phyloP scores from a whole-genome alignment of 176 grass and related monocot species.

The Echinochloa phyllopogon region DNA sequence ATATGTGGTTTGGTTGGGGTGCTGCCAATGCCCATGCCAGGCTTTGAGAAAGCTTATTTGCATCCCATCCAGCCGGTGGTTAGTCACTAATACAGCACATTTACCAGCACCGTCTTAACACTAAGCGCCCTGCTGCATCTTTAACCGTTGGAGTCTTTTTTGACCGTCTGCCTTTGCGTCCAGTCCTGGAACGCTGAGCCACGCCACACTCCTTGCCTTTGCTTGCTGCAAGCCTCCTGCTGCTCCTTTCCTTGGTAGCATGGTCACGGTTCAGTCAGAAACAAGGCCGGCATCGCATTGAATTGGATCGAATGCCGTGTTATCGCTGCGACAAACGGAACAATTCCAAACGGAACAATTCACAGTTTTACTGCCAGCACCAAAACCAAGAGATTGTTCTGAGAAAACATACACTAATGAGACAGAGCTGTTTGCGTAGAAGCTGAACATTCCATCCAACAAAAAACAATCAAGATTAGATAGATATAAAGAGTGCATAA shows the following conservation, averaged over 20 bases:
- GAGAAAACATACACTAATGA: not conserved
- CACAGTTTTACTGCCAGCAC: conserved; percentile 22
- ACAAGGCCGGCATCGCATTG: conserved; percentile 4
- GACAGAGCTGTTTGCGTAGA: not conserved
- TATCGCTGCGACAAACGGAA: conserved; percentile 13
- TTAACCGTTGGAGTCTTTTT: conserved; percentile 12
- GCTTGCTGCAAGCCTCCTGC: not conserved
- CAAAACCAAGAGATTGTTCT: not conserved
- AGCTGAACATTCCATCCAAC: not conserved
- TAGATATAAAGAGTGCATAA: not conserved
- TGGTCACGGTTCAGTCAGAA: conserved; percentile 7
- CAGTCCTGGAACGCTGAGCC: conserved; percentile 19
- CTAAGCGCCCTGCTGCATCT: conserved; percentile 8
- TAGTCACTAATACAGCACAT: not conserved
- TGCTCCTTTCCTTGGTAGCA: not conserved
- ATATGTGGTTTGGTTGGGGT: conserved; percentile 11
- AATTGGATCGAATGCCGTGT: conserved; percentile 5
- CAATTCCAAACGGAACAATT: conserved; percentile 28
- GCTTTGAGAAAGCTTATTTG: conserved; percentile 36
- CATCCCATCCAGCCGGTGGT: not conserved
- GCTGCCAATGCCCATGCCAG: not conserved
- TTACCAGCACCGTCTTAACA: not conserved
- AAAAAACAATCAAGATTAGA: not conserved
- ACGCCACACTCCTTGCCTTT: not conserved
- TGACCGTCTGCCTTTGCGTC: conserved; percentile 27